Percentiles rank a stretch among this genome's conserved stretches.
Evolutionary conservation across 2,329 filamentous ascomycete species (phyloP).

Genomic region (Didymella pinodella): DNA sequence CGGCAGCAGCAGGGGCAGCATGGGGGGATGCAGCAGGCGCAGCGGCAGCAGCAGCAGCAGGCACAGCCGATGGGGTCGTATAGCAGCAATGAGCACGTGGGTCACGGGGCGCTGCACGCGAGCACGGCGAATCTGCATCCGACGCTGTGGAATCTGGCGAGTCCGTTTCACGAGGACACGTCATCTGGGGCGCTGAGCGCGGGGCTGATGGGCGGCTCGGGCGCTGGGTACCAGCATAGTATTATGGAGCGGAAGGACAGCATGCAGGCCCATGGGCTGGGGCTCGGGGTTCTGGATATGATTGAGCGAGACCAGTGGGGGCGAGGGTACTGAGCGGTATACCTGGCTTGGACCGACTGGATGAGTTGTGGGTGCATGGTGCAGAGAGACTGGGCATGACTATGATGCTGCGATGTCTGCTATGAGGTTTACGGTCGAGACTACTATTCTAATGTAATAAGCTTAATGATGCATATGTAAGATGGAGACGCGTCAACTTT

Average conservation of each 20-base stretch:
- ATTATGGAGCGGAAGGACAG: constrained; percentile 18
- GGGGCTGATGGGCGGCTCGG: neutral
- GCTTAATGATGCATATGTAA: neutral
- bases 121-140: constrained; percentile 16
- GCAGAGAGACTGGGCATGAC: neutral
- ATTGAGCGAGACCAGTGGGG: constrained; percentile 34
- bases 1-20: neutral
- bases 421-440: constrained; percentile 14
- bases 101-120: constrained; percentile 1
- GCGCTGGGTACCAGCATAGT: constrained; percentile 8
- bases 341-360: too few relatives aligned
- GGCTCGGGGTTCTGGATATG: constrained; percentile 28
- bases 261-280: constrained; percentile 15
- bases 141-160: constrained; percentile 40
- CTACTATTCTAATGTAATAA: constrained; percentile 20
- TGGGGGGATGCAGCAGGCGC: too few relatives aligned
- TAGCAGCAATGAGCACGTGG: constrained; percentile 1
- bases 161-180: constrained; percentile 36
- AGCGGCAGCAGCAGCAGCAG: neutral
- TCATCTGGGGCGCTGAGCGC: constrained; percentile 1
- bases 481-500: neutral
- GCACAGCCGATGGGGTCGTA: neutral
- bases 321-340: constrained; percentile 19
- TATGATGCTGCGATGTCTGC: constrained; percentile 13
- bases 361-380: neutral